A percentile compares a stretch with the other conserved stretches of the same genome.
Evolutionary conservation across 1,139 yeast species (phyloP).

Genomic region (Eremothecium coryli): DNA sequence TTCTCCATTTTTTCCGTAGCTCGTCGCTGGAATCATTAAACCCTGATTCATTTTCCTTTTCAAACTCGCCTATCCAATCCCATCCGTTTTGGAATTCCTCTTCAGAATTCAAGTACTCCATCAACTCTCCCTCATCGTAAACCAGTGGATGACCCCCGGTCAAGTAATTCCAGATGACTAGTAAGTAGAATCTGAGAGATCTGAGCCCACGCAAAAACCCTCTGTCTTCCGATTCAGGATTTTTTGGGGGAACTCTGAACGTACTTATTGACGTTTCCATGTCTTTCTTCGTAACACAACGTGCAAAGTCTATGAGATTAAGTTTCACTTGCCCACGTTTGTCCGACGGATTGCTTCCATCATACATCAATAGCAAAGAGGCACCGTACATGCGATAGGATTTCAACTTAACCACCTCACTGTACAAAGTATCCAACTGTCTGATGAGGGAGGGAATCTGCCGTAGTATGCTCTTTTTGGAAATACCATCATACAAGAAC

Average conservation of each 20-base stretch:
- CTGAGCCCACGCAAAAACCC: constrained; percentile 81
- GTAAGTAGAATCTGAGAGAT: constrained; percentile 57
- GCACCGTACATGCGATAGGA: constrained; percentile 95
- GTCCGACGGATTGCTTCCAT: constrained; percentile 39
- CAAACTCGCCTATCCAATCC: constrained; percentile 45
- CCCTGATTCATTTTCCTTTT: constrained; percentile 32
- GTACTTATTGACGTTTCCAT: constrained; percentile 29
- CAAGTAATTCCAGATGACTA: constrained; percentile 42
- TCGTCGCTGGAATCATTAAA: constrained; percentile 24
- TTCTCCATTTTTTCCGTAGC: constrained; percentile 30
- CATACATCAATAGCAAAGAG: constrained; percentile 80
- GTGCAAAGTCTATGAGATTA: constrained; percentile 90
- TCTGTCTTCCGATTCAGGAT: constrained; percentile 54
- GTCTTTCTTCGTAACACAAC: constrained; percentile 71
- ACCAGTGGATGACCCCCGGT: constrained; percentile 32
- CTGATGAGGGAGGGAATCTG: constrained; percentile 61
- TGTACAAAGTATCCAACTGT: constrained; percentile 49
- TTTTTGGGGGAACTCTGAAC: constrained; percentile 58
- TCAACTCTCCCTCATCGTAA: constrained; percentile 21
- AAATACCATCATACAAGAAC: constrained; percentile 69
- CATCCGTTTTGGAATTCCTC: constrained; percentile 28
- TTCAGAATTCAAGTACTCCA: constrained; percentile 27
- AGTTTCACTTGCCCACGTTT: constrained; percentile 37
- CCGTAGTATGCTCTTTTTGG: constrained; percentile 48
- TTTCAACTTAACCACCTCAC: constrained; percentile 44